Evolutionary conservation across 2,329 filamentous ascomycete species (phyloP).

Genomic region (Ceratocystis smalleyi): DNA sequence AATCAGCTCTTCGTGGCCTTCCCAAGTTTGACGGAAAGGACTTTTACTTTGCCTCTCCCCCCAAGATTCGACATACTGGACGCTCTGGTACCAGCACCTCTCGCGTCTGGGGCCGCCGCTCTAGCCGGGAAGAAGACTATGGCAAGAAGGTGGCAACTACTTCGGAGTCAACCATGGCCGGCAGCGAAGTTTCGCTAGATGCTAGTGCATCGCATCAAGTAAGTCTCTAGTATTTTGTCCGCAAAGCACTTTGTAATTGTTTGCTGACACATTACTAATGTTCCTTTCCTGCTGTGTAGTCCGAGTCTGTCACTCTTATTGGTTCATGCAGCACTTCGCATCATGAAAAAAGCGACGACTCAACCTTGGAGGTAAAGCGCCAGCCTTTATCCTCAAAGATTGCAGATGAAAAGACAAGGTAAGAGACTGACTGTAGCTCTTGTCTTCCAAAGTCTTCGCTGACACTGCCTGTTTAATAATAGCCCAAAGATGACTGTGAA

Average conservation of each 20-base stretch:
- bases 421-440: neutral
- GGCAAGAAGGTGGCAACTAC: slow-evolving; percentile 10
- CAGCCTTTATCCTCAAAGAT: slow-evolving; percentile 9
- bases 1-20: slow-evolving; percentile 34
- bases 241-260: neutral
- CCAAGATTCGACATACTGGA: slow-evolving; percentile 24
- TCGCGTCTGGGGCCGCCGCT: slow-evolving; percentile 10
- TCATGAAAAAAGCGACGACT: slow-evolving; percentile 10
- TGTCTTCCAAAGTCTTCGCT: neutral
- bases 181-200: slow-evolving; percentile 13
- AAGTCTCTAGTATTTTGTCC: neutral
- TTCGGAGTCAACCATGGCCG: slow-evolving; percentile 3
- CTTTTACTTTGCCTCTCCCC: slow-evolving; percentile 44
- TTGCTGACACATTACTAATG: neutral
- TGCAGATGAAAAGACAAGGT: slow-evolving; percentile 9
- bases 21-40: slow-evolving; percentile 51
- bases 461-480: neutral
- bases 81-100: slow-evolving; percentile 1
- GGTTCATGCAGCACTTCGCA: slow-evolving; percentile 10
- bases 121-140: slow-evolving; percentile 10
- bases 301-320: slow-evolving; percentile 3
- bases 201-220: slow-evolving; percentile 12
- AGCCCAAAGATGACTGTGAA: slow-evolving; percentile 12
- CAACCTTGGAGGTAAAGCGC: slow-evolving; percentile 12
- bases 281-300: neutral